Base-by-base conservation (phyloP, 2,329 filamentous ascomycete species). In the Pseudogymnoascus sp. region DNA sequence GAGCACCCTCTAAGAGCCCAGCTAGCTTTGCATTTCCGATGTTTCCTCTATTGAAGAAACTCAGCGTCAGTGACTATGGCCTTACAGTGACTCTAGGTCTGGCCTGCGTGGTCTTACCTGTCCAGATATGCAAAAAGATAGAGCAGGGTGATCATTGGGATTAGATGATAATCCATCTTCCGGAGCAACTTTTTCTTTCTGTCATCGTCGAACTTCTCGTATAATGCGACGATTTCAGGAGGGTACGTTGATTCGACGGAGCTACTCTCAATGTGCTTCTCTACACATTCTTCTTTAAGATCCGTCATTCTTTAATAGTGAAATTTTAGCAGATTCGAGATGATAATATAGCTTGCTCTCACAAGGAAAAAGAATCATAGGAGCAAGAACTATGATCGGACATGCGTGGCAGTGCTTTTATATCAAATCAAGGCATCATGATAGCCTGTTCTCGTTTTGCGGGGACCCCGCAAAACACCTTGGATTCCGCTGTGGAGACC, bases 131-230 rank as follows among this genome's bases (percentile, higher is more conserved):
- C 65, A 57, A 62, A 67, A 65, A 87, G 74, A 67, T 86, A 86
- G 16, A 87, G 78, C 0, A 87, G 71, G 3, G 83, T 80, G 66
- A 87, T 79, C 72, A 85, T 82, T 0, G 85, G 85, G 51, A 87
- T 80, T 21, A 87, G 77, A 65, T 80, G 77, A 73, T 77, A 76
- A 69, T 87, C 84, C 61, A 86, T 77, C 71, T 82, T 85, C 63
- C 81, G 76, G 5, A 86, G 70, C 0, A 86, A 78, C 63, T 75
- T 77, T 67, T 78, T 83, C n/a, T 79, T 84, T 14, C 75, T 75
- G 25, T 67, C 66, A 23, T 64, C 69, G 65, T 80, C 77, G 61
- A 75, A 79, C 3, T 62, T 62, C 25, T 71, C 23, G 14, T 28
- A n/a, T 16, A 51, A 51, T 28, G 45, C 45, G 39, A 69, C 69